A percentile compares a stretch with the other conserved stretches of the same genome.
Conservation (phyloP, 1,139 yeast genomes). For the Saccharomycopsis phalli region DNA sequence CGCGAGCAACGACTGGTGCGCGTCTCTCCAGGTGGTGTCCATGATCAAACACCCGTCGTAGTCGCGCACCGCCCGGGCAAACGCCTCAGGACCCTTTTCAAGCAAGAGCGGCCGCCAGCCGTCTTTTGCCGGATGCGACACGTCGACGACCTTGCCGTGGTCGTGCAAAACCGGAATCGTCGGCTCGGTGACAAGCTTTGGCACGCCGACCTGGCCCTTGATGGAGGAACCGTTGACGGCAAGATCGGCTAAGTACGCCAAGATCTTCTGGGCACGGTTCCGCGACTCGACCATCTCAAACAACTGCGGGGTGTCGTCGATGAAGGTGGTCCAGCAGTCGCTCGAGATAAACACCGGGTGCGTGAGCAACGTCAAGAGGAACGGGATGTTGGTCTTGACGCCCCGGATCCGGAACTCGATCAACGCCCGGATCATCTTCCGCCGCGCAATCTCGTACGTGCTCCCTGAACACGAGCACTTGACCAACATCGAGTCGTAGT, state of each 20-base stretch:
- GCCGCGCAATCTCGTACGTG: slow-evolving; percentile 90
- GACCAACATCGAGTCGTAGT: slow-evolving; percentile 96
- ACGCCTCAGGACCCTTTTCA: slow-evolving; percentile 78
- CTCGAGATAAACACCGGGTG: slow-evolving; percentile 85
- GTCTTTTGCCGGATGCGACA: slow-evolving; percentile 45
- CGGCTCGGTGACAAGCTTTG: slow-evolving; percentile 72
- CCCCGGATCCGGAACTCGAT: slow-evolving; percentile 98
- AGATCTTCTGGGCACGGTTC: slow-evolving; percentile 91
- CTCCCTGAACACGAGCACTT: slow-evolving; percentile 96
- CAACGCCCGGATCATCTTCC: slow-evolving; percentile 94
- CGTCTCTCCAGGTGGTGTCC: slow-evolving; percentile 99
- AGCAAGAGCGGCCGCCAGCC: slow-evolving; percentile 92
- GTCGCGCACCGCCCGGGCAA: slow-evolving; percentile 78
- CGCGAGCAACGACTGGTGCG: slow-evolving; percentile 96
- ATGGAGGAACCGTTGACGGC: slow-evolving; percentile 93
- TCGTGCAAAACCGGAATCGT: slow-evolving; percentile 65
- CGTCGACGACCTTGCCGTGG: slow-evolving; percentile 49
- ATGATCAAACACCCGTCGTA: slow-evolving; percentile 84
- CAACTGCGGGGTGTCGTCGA: slow-evolving; percentile 93
- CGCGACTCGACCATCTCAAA: slow-evolving; percentile 93
- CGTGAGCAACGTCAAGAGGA: slow-evolving; percentile 85
- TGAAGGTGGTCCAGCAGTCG: slow-evolving; percentile 96
- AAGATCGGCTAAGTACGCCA: slow-evolving; percentile 83
- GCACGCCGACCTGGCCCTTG: slow-evolving; percentile 90
- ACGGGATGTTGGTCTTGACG: slow-evolving; percentile 96